Percentiles rank a stretch among this genome's conserved stretches.
phyloP scores from a whole-genome alignment of 2,329 filamentous ascomycete genomes.

The Tolypocladium guangdongense region DNA sequence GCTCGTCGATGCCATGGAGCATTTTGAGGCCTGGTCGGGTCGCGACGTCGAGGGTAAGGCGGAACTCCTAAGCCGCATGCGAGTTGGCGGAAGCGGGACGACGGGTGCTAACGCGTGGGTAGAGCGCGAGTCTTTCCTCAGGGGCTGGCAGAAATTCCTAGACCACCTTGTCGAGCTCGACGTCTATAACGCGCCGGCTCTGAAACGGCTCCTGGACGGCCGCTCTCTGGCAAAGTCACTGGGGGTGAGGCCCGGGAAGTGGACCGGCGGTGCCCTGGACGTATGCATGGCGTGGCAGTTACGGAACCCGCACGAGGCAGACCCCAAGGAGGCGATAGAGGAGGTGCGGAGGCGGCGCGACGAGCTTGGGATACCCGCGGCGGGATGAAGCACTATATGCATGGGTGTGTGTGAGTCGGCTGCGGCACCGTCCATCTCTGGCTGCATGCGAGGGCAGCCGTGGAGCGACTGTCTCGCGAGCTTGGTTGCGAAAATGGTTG shows the following conservation, averaged over 20 bases:
- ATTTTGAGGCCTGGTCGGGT: conserved; percentile 19
- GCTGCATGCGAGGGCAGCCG: not conserved
- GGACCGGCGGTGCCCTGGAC: conserved; percentile 73
- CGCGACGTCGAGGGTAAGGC: not conserved
- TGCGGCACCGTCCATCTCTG: not conserved
- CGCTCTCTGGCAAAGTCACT: conserved; percentile 59
- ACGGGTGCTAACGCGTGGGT: conserved; percentile 1
- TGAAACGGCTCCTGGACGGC: conserved; percentile 63
- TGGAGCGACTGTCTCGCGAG: not conserved
- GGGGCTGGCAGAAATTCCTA: conserved; percentile 43
- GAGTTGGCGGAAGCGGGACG: not conserved
- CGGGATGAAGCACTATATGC: not conserved
- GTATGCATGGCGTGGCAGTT: conserved; percentile 83
- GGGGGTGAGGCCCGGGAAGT: conserved; percentile 62
- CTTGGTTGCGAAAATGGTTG: not conserved
- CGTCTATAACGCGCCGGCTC: conserved; percentile 43
- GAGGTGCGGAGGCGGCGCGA: conserved; percentile 40
- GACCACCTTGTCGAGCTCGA: conserved; percentile 43
- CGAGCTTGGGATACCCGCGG: conserved; percentile 36
- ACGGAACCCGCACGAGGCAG: conserved; percentile 57
- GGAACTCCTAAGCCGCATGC: not conserved
- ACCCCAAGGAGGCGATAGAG: conserved; percentile 47
- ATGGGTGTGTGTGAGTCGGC: not conserved
- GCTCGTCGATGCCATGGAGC: conserved; percentile 47
- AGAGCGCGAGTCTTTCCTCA: conserved; percentile 35